phyloP scores from a whole-genome alignment of 139 green algal genomes.

The Auxenochlorella pyrenoidosa region DNA sequence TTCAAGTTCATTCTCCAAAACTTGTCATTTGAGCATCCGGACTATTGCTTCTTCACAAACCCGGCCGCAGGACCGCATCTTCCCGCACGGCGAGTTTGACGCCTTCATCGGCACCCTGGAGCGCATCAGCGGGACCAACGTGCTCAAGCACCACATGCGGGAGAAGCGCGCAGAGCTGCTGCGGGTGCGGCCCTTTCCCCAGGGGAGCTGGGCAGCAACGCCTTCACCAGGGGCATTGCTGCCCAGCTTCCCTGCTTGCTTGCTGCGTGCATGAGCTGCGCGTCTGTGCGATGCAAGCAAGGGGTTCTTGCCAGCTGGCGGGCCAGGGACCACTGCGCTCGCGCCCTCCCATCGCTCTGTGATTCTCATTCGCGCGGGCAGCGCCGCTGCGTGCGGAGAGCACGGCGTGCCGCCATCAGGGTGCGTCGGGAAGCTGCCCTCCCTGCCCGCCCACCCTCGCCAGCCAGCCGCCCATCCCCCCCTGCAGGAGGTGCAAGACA shows the following conservation, averaged over 20 bases:
- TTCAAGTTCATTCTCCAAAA: no score
- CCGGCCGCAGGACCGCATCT: conserved; percentile 49
- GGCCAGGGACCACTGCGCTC: no score
- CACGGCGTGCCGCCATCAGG: no score
- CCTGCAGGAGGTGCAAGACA: conserved; percentile 30
- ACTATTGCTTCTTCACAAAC: not conserved
- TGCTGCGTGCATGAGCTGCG: not conserved
- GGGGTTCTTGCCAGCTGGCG: no score
- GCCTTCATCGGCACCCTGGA: conserved; percentile 51
- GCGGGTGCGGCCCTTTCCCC: not conserved
- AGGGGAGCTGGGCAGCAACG: no score
- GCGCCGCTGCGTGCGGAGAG: no score
- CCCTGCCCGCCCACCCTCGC: not conserved
- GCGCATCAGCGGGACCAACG: conserved; percentile 44
- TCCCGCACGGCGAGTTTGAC: conserved; percentile 52
- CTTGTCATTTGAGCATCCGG: not conserved
- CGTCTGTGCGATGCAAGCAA: no score
- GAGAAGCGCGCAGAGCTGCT: conserved; percentile 42
- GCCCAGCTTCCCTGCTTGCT: not conserved
- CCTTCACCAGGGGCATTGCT: no score
- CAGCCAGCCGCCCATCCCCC: not conserved
- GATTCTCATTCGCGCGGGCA: no score
- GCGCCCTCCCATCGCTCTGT: no score
- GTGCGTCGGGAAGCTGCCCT: no score
- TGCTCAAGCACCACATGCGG: conserved; percentile 24